Base-by-base conservation (phyloP, 2,329 filamentous ascomycete species). In the Fusarium sp. region DNA sequence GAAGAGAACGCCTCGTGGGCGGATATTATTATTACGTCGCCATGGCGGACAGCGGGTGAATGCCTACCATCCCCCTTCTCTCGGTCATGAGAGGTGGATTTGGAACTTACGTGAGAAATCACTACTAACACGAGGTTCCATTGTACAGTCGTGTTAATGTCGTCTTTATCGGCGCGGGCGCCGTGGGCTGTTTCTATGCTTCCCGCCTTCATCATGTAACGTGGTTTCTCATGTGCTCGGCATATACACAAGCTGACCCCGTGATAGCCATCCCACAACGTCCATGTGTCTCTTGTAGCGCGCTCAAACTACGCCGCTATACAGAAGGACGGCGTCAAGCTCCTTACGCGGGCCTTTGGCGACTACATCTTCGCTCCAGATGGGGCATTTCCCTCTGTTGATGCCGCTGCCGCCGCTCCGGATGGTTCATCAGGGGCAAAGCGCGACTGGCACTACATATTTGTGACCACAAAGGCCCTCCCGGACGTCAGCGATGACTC, bases 131-230 rank as follows among this genome's bases (percentile, higher is more conserved):
- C 54, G 15, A 20, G 27, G 8, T 45, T 25, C 22, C 38, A 12
- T 37, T 11, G 27, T 57, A 30, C 20, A 77, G 76, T 60, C 78
- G 78, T 56, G 83, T 87, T 30, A 87, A 91, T 72, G 84, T 93
- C 65, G 86, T 93, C 66, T 91, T 94, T 74, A 88, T 93, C 68
- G 92, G 92, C 79, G 92, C 91, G 25, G 92, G 92, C 73, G 92
- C 92, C 70, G 91, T 94, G 47, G 92, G 92, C 65, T 92, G 91
- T 65, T 94, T 94, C 84, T 94, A 93, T 77, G 92, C 90, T 56
- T 93, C 91, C 8, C 86, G 92, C 25, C 86, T 94, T 17, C 90
- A 93, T 75, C 85, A 89, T 75, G 89, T 89, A 82, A 77, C 80
- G 76, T 50, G 32, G 27, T 54, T 54, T 56, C 62, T 45, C 27